These are phyloP conservation scores for Pichia sp. DNA, from an alignment of 1,139 yeast species.

Conservation along the genomic window DNA sequence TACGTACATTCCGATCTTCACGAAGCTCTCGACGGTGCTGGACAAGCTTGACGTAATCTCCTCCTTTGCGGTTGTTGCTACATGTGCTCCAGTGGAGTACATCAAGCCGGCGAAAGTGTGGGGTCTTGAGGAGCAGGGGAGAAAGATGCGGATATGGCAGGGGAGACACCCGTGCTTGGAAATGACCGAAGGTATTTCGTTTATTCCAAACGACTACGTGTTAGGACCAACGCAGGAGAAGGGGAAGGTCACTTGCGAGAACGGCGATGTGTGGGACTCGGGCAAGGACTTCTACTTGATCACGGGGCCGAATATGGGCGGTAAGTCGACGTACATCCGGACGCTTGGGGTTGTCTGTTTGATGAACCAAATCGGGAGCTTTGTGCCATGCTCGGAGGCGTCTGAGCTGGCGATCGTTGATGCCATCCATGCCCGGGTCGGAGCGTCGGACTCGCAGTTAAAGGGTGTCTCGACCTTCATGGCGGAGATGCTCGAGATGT, in stretches of 20 bases:
- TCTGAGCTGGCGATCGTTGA: constrained; percentile 84
- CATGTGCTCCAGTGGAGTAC: constrained; percentile 79
- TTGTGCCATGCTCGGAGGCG: constrained; percentile 62
- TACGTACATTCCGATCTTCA: constrained; percentile 75
- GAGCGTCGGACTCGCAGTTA: constrained; percentile 95
- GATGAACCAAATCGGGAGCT: constrained; percentile 91
- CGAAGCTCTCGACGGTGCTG: constrained; percentile 56
- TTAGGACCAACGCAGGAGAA: constrained; percentile 8
- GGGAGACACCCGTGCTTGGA: constrained; percentile 95
- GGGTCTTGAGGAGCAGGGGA: constrained; percentile 42
- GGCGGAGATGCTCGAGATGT: constrained; percentile 97
- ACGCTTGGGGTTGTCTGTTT: constrained; percentile 86
- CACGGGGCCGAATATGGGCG: constrained; percentile 99
- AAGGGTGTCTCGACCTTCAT: constrained; percentile 95
- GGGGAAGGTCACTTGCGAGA: constrained; percentile 2
- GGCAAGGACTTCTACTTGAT: constrained; percentile 71
- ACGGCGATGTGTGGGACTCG: constrained; percentile 44
- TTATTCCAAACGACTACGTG: constrained; percentile 60
- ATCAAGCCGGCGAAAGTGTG: constrained; percentile 58
- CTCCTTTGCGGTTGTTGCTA: constrained; percentile 81
- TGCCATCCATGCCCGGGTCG: constrained; percentile 92
- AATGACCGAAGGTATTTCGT: constrained; percentile 79
- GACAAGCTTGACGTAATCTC: constrained; percentile 79
- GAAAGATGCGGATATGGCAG: constrained; percentile 56
- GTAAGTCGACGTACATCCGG: constrained; percentile 90